Conservation (phyloP, 1,284 basidiomycete species). For the Leccinum cinnamomeum region DNA sequence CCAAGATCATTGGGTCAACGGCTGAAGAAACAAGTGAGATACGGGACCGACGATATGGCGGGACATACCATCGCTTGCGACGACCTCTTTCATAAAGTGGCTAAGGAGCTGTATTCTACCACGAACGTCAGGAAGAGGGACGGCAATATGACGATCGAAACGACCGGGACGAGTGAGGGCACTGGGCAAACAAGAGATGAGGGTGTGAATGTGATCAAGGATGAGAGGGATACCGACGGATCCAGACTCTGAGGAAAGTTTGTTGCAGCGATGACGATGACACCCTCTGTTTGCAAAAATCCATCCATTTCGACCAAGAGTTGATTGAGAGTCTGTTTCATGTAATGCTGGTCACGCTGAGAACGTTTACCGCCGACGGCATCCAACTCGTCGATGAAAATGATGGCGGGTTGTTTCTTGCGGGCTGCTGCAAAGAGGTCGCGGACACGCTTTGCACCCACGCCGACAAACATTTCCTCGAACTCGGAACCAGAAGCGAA, state of each 20-base stretch:
- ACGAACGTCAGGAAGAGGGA: constrained; percentile 85
- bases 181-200: constrained; percentile 42
- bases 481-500: constrained; percentile 92
- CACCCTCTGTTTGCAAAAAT: constrained; percentile 86
- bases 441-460: constrained; percentile 93
- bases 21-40: constrained; percentile 39
- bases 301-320: constrained; percentile 95
- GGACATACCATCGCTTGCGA: constrained; percentile 55
- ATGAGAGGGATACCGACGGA: constrained; percentile 52
- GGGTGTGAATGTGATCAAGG: constrained; percentile 2
- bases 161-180: constrained; percentile 92
- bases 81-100: constrained; percentile 85
- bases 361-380: constrained; percentile 93
- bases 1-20: constrained; percentile 82
- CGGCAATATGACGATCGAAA: constrained; percentile 90
- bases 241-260: constrained; percentile 94
- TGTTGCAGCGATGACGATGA: constrained; percentile 93
- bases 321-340: constrained; percentile 94
- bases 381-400: constrained; percentile 94
- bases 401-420: constrained; percentile 93
- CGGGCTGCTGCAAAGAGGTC: constrained; percentile 95
- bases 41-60: constrained; percentile 1
- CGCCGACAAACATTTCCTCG: constrained; percentile 97
- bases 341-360: constrained; percentile 84
- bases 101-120: constrained; percentile 86